Conservation (phyloP, 2,329 filamentous ascomycete species). For the Cadophora gregata region DNA sequence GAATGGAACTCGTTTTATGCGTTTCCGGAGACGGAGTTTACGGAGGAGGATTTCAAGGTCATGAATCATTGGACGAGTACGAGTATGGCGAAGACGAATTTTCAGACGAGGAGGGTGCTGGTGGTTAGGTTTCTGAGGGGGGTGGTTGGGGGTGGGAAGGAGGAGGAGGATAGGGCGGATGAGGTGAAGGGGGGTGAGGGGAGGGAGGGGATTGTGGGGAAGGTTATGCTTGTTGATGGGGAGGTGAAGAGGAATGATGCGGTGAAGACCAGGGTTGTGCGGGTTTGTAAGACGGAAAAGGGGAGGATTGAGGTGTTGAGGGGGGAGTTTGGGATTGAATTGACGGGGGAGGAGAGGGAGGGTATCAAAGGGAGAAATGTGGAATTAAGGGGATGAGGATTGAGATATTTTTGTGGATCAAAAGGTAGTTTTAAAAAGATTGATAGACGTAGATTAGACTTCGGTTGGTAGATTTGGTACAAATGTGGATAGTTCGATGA, state of each 20-base stretch:
- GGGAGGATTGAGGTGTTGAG: conserved; percentile 59
- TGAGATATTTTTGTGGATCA: background rate
- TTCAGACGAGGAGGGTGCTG: conserved; percentile 61
- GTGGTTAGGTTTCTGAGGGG: conserved; percentile 62
- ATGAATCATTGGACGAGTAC: conserved; percentile 64
- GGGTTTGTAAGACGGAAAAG: conserved; percentile 55
- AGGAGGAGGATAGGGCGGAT: background rate
- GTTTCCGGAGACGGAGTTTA: conserved; percentile 70
- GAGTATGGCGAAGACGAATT: conserved; percentile 60
- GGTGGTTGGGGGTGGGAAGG: conserved; percentile 21
- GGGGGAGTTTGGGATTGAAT: conserved; percentile 55
- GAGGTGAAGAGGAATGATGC: conserved; percentile 59
- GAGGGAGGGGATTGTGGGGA: conserved; percentile 53
- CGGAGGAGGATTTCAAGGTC: conserved; percentile 63
- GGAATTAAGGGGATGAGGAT: conserved; percentile 25
- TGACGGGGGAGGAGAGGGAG: conserved; percentile 55
- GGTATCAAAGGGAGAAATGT: conserved; percentile 55
- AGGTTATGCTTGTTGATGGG: conserved; percentile 57
- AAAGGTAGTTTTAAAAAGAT: too few relatives aligned
- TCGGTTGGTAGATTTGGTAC: too few relatives aligned
- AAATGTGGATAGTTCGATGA: too few relatives aligned
- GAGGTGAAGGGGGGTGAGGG: conserved; percentile 22
- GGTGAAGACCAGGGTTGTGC: conserved; percentile 55
- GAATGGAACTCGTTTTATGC: conserved; percentile 67
- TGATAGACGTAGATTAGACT: too few relatives aligned